phyloP scores from a whole-genome alignment of 192 early-diverging fungal genomes.

The Phycomyces nitens region DNA sequence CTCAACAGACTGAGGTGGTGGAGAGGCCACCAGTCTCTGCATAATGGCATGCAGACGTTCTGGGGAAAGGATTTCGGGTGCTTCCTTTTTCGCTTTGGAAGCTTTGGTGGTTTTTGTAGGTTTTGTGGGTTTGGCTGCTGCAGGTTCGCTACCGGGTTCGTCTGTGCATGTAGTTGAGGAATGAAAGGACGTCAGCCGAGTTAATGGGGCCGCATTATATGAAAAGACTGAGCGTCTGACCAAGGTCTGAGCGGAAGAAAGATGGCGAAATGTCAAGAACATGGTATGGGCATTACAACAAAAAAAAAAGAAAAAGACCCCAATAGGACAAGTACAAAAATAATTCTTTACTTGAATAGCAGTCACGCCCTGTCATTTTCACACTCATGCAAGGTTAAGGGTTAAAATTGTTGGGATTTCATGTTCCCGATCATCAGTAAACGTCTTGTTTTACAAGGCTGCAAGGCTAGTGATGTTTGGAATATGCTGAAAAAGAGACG shows the following conservation, averaged over 20 bases:
- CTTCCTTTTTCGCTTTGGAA: background rate
- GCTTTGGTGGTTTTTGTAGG: too few species aligned
- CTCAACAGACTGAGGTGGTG: background rate
- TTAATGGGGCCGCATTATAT: background rate
- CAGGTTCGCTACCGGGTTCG: background rate
- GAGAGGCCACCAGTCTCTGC: background rate
- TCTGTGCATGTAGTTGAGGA: too few species aligned
- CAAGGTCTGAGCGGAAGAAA: background rate
- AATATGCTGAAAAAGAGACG: too few species aligned
- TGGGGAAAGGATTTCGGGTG: background rate
- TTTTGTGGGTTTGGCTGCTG: background rate
- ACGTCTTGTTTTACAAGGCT: too few species aligned
- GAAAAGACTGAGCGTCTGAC: background rate
- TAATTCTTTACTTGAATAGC: background rate
- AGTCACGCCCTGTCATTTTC: slow-evolving; percentile 3
- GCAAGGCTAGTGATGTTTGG: too few species aligned
- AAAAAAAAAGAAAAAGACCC: background rate
- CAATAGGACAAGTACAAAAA: background rate
- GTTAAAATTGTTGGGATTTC: too few species aligned
- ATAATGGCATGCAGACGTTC: background rate
- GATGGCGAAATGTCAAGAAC: background rate
- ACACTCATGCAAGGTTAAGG: background rate
- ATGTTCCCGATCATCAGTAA: too few species aligned
- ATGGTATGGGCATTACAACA: background rate
- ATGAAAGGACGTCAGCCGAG: background rate